Conservation (phyloP, 345 rosid genomes). For the Iberis pinnata region DNA sequence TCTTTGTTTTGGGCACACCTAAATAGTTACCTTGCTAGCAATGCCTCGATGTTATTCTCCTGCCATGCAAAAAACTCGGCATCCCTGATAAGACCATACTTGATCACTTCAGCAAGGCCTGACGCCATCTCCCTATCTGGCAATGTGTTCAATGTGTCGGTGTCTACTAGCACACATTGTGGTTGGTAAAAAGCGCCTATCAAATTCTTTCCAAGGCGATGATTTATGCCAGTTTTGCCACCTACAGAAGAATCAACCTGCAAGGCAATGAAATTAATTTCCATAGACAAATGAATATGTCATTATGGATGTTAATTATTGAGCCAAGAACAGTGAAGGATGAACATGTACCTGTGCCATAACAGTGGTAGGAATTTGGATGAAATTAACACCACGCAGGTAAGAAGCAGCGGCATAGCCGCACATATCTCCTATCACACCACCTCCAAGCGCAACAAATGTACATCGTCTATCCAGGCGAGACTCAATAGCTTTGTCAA, state of each 20-base stretch:
- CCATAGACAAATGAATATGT: not conserved
- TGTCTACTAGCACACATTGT: conserved; percentile 84
- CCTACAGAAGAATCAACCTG: conserved; percentile 99
- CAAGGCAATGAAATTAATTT: conserved; percentile 13
- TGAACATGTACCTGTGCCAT: conserved; percentile 73
- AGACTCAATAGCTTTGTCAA: conserved; percentile 90
- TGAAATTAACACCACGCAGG: conserved; percentile 97
- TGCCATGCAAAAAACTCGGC: conserved; percentile 94
- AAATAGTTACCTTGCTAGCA: conserved; percentile 60
- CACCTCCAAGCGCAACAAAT: conserved; percentile 97
- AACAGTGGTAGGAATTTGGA: conserved; percentile 96
- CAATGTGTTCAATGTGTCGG: conserved; percentile 76
- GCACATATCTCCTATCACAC: conserved; percentile 97
- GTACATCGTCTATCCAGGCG: conserved; percentile 76
- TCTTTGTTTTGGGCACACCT: not conserved
- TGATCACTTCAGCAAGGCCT: conserved; percentile 86
- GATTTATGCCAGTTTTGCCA: conserved; percentile 96
- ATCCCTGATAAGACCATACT: conserved; percentile 95
- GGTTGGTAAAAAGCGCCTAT: conserved; percentile 99
- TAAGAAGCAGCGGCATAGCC: conserved; percentile 93
- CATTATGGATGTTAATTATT: not conserved
- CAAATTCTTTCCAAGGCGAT: conserved; percentile 87
- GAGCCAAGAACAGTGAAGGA: not conserved
- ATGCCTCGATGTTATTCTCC: conserved; percentile 66
- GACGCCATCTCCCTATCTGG: conserved; percentile 95